Evolutionary conservation across 352 stramenopile genomes (phyloP).

Genomic region (Phytophthora quininea): DNA sequence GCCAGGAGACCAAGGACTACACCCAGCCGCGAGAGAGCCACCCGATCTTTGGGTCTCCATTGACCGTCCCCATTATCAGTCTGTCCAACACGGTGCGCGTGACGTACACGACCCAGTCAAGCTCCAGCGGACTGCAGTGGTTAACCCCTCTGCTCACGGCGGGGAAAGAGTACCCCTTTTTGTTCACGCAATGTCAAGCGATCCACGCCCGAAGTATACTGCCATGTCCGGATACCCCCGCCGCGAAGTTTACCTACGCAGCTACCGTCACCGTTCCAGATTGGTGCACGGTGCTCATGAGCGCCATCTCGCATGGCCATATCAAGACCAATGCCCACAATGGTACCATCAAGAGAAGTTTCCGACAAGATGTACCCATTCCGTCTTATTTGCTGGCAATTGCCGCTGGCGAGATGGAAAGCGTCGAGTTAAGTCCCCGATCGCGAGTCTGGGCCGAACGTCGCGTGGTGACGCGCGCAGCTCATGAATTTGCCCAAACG

Average conservation of each 20-base stretch:
- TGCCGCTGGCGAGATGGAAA: conserved; percentile 90
- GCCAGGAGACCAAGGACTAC: conserved; percentile 51
- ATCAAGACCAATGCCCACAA: conserved; percentile 34
- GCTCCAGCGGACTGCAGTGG: conserved; percentile 87
- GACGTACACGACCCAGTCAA: conserved; percentile 69
- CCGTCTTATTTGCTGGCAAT: conserved; percentile 96
- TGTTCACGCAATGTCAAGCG: conserved; percentile 94
- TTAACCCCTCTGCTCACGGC: conserved; percentile 92
- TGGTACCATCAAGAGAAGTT: conserved; percentile 42
- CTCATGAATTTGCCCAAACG: conserved; percentile 95
- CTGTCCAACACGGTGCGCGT: conserved; percentile 63
- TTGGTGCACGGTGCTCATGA: conserved; percentile 95
- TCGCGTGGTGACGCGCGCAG: conserved; percentile 91
- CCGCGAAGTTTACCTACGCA: conserved; percentile 95
- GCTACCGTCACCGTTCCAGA: conserved; percentile 88
- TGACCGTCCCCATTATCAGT: conserved; percentile 56
- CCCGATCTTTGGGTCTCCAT: conserved; percentile 64
- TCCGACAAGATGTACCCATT: conserved; percentile 93
- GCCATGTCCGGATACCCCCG: conserved; percentile 95
- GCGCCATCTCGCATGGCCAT: conserved; percentile 56
- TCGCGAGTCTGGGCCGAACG: conserved; percentile 95
- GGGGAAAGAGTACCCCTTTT: conserved; percentile 92
- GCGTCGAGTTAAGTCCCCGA: conserved; percentile 86
- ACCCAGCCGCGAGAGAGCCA: conserved; percentile 42
- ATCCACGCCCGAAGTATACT: conserved; percentile 96